Conservation (phyloP, 768 basidiomycete genomes). For the Tylopilus vinaceipallidus region DNA sequence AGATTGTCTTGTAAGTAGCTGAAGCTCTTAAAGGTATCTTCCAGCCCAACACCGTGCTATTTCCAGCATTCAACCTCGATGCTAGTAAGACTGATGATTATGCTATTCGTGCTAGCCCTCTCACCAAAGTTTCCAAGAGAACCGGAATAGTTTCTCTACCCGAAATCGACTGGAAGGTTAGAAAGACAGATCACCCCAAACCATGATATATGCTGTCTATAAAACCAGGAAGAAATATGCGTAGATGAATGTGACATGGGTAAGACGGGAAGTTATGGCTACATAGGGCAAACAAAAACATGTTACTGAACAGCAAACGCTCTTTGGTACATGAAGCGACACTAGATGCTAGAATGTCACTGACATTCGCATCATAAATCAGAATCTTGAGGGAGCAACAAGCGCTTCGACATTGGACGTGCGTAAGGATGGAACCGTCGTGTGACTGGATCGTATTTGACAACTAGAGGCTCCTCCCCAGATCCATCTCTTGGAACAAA, state of each 20-base stretch:
- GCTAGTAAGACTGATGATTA: no score
- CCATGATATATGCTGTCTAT: not conserved
- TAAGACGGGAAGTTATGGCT: not conserved
- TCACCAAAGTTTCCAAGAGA: no score
- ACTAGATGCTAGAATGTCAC: not conserved
- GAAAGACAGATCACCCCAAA: not conserved
- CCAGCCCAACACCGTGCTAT: not conserved
- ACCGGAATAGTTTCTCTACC: no score
- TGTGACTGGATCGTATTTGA: not conserved
- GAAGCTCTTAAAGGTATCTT: no score
- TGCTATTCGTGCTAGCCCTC: no score
- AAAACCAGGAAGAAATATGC: not conserved
- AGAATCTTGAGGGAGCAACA: constrained; percentile 19
- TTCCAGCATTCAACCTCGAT: not conserved
- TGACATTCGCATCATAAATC: not conserved
- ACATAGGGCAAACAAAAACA: not conserved
- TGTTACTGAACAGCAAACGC: not conserved
- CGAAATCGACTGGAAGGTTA: not conserved
- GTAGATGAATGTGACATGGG: not conserved
- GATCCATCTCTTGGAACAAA: not conserved
- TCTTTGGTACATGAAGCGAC: not conserved
- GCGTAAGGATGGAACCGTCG: constrained; percentile 22
- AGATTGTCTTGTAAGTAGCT: no score
- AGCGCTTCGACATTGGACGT: constrained; percentile 11
- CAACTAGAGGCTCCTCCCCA: constrained; percentile 19